These are phyloP conservation scores for Macrolepiota fuliginosa DNA, from an alignment of 768 basidiomycete genomes.

Conservation along the genomic window DNA sequence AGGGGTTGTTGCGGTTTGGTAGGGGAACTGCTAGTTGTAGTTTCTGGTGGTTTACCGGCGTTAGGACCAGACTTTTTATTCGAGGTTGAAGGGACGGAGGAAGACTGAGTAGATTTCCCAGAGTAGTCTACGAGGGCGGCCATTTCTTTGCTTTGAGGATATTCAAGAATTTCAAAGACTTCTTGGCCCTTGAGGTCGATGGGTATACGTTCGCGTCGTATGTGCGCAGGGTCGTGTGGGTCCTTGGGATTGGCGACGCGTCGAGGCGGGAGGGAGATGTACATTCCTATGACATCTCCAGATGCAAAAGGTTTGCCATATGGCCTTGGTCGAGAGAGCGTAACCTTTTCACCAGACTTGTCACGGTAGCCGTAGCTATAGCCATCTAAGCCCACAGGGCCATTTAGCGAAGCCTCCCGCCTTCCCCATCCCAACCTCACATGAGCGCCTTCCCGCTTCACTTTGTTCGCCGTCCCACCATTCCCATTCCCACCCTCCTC, in stretches of 20 bases:
- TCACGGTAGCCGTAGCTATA: conserved; percentile 93
- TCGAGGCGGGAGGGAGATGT: conserved; percentile 80
- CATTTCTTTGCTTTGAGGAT: conserved; percentile 91
- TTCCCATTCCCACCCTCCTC: conserved; percentile 7
- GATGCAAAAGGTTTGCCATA: conserved; percentile 75
- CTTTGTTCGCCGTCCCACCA: conserved; percentile 36
- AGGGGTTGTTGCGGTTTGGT: conserved; percentile 41
- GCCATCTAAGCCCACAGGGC: conserved; percentile 89
- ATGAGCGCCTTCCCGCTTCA: conserved; percentile 63
- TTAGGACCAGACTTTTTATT: conserved; percentile 56
- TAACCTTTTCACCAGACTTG: conserved; percentile 89
- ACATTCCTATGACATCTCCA: conserved; percentile 92
- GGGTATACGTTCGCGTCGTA: conserved; percentile 87
- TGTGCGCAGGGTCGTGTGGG: conserved; percentile 73
- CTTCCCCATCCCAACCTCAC: conserved; percentile 91
- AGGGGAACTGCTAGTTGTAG: conserved; percentile 30
- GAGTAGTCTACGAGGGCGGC: conserved; percentile 77
- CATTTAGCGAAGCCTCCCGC: conserved; percentile 91
- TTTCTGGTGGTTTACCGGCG: conserved; percentile 69
- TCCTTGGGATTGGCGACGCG: conserved; percentile 60
- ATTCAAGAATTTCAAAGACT: conserved; percentile 93
- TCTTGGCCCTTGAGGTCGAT: conserved; percentile 97
- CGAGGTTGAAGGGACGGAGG: conserved; percentile 52
- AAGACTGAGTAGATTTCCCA: conserved; percentile 52
- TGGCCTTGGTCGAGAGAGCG: conserved; percentile 73